A percentile compares a stretch with the other conserved stretches of the same genome.
phyloP scores from a whole-genome alignment of 2,329 filamentous ascomycete genomes.

The Fusarium keratoplasticum region DNA sequence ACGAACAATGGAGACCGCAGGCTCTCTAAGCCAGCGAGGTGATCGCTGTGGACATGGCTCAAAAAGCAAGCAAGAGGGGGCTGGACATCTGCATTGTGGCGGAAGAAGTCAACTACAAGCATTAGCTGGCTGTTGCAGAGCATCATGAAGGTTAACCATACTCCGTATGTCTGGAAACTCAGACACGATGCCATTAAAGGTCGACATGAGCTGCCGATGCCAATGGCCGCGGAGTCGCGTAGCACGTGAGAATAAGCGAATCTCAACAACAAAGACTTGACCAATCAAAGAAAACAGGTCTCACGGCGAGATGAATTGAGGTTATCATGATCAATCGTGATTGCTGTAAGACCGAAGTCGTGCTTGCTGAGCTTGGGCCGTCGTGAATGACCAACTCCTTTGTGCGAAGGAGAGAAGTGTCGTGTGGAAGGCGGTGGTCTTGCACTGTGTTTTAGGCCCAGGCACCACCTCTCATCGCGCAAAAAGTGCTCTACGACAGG shows the following conservation, averaged over 20 bases:
- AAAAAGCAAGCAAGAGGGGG: slow-evolving; percentile 87
- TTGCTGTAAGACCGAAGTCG: neutral
- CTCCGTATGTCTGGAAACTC: slow-evolving; percentile 85
- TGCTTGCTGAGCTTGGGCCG: neutral
- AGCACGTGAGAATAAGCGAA: neutral
- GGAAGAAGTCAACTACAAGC: slow-evolving; percentile 83
- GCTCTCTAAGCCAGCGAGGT: slow-evolving; percentile 82
- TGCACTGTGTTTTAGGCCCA: neutral
- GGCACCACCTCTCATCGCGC: neutral
- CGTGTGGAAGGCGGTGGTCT: neutral
- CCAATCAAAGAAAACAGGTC: neutral
- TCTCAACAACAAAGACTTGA: neutral
- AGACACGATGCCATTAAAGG: slow-evolving; percentile 76
- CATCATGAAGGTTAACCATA: slow-evolving; percentile 40
- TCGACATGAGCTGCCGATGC: slow-evolving; percentile 69
- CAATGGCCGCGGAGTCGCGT: neutral
- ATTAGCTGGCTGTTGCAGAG: neutral
- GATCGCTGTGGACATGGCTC: slow-evolving; percentile 93
- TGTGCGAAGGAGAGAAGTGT: neutral
- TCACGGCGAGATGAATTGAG: neutral
- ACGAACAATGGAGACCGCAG: slow-evolving; percentile 78
- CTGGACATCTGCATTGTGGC: slow-evolving; percentile 61
- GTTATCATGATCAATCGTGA: neutral
- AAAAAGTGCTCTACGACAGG: neutral
- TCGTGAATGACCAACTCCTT: neutral